A percentile compares a stretch with the other conserved stretches of the same genome.
These are phyloP conservation scores for Fistulifera pelliculosa DNA, from an alignment of 108 stramenopile species.

Conservation along the genomic window DNA sequence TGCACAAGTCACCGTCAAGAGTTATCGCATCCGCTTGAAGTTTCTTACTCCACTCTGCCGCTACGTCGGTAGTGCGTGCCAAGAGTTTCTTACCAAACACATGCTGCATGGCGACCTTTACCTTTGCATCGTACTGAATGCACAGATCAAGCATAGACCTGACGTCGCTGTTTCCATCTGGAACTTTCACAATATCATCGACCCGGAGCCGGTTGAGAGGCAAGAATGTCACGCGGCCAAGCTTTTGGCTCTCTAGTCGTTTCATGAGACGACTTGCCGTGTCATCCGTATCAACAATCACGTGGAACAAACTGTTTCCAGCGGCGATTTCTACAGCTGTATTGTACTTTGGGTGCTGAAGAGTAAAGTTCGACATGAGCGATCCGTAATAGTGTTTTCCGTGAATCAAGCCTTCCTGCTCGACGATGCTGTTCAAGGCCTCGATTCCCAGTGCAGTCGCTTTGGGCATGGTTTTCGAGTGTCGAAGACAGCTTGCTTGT, in stretches of 20 bases:
- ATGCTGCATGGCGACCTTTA: constrained; percentile 84
- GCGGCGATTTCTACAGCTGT: constrained; percentile 93
- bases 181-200: constrained; percentile 21
- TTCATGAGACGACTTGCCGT: constrained; percentile 90
- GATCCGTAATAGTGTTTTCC: constrained; percentile 86
- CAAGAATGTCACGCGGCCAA: constrained; percentile 96
- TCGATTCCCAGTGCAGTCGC: constrained; percentile 77
- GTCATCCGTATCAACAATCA: constrained; percentile 95
- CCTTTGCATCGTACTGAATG: constrained; percentile 67
- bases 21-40: constrained; percentile 92
- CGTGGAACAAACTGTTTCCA: constrained; percentile 92
- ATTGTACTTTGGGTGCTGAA: constrained; percentile 72
- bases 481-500: constrained; percentile 40
- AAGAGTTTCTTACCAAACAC: constrained; percentile 92
- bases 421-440: constrained; percentile 65
- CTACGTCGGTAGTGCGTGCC: constrained; percentile 72
- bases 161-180: constrained; percentile 10
- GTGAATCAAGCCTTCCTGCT: constrained; percentile 49
- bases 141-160: constrained; percentile 48
- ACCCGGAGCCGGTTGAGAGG: constrained; percentile 90
- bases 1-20: constrained; percentile 93
- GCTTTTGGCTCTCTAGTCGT: constrained; percentile 71
- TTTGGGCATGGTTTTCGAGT: constrained; percentile 84
- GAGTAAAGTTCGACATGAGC: constrained; percentile 84
- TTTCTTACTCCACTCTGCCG: constrained; percentile 55